phyloP scores from a whole-genome alignment of 257 asterid species.

The Fraxinus pennsylvanica region DNA sequence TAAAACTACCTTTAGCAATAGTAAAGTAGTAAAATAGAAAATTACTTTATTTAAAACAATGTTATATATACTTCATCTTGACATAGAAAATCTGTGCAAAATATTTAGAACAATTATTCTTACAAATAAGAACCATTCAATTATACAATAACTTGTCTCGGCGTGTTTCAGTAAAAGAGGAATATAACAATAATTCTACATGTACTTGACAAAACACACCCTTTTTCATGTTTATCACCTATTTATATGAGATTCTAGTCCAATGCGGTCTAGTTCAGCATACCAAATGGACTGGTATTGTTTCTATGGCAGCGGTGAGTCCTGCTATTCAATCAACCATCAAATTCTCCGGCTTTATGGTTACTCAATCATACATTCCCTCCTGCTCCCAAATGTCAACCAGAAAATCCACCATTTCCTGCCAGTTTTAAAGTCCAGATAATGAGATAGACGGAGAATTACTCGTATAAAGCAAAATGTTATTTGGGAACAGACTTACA shows the following conservation, averaged over 20 bases:
- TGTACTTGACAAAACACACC: constrained; percentile 13
- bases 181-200: constrained; percentile 4
- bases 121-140: neutral
- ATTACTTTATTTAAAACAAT: no score
- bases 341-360: constrained; percentile 5
- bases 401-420: constrained; percentile 47
- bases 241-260: neutral
- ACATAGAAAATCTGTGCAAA: no score
- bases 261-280: neutral
- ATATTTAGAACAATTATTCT: neutral
- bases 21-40: no score
- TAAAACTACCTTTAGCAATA: no score
- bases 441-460: neutral
- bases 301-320: neutral
- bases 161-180: neutral
- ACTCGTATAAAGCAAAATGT: neutral
- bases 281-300: neutral
- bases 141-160: neutral
- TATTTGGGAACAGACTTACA: constrained; percentile 47
- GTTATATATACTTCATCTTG: no score
- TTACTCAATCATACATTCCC: constrained; percentile 39
- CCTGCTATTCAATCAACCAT: neutral
- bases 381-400: constrained; percentile 47
- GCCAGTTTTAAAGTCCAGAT: constrained; percentile 10
- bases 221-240: neutral